Percentiles rank a stretch among this genome's conserved stretches.
phyloP scores from a whole-genome alignment of 768 basidiomycete species.

The Sporobolomyces pararoseus region DNA sequence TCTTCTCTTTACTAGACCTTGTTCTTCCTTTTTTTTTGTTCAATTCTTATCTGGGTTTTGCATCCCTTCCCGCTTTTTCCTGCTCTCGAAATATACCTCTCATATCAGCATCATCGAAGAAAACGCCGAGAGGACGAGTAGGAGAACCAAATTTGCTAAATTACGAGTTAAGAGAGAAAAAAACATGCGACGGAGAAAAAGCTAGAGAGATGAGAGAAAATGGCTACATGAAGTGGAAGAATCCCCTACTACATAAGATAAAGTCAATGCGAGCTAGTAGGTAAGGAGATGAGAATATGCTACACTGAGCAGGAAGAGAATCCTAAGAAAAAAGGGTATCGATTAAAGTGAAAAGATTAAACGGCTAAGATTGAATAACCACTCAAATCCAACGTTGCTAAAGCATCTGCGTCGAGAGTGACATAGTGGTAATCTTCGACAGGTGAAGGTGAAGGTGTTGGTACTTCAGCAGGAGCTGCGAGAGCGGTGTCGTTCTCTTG shows the following conservation, averaged over 20 bases:
- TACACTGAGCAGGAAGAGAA: not conserved
- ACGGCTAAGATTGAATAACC: not conserved
- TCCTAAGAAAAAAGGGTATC: too few species aligned
- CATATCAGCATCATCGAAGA: too few species aligned
- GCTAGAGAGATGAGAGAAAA: not conserved
- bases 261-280: too few species aligned
- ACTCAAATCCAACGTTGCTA: not conserved
- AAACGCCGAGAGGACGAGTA: too few species aligned
- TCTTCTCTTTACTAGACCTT: not conserved
- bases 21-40: not conserved
- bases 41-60: not conserved
- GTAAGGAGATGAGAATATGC: not conserved
- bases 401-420: conserved; percentile 5
- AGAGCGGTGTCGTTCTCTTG: conserved; percentile 11
- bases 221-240: not conserved
- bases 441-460: not conserved
- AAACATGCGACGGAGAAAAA: not conserved
- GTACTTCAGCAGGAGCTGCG: not conserved
- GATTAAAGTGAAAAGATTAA: not conserved
- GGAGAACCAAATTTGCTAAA: not conserved
- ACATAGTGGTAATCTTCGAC: not conserved
- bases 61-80: too few species aligned
- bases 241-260: too few species aligned
- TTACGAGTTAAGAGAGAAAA: not conserved
- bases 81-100: too few species aligned